phyloP scores from a whole-genome alignment of 352 stramenopile genomes.

The Aphanomyces cochlioides region DNA sequence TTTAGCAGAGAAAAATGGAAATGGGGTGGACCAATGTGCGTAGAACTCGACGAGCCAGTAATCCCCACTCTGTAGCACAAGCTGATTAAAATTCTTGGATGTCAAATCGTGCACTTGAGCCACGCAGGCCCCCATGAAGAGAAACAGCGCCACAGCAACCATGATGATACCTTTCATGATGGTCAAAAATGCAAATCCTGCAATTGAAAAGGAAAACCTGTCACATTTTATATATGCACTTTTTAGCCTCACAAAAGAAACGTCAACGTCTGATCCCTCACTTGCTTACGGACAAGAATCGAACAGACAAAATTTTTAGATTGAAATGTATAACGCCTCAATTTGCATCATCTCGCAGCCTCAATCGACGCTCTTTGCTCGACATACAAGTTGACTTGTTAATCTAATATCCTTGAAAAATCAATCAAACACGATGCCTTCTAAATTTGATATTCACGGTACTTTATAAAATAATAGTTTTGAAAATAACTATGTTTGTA shows the following conservation, averaged over 20 bases:
- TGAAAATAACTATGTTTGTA: background rate
- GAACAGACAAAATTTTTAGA: no score
- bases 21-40: slow-evolving; percentile 66
- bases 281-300: no score
- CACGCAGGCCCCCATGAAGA: background rate
- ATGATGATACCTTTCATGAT: background rate
- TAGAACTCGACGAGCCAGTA: slow-evolving; percentile 94
- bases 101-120: slow-evolving; percentile 59
- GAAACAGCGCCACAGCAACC: background rate
- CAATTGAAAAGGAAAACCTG: background rate
- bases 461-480: background rate
- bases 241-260: no score
- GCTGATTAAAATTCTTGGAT: slow-evolving; percentile 80
- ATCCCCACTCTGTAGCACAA: slow-evolving; percentile 70
- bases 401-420: no score
- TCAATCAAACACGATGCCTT: no score
- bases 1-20: background rate
- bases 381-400: no score
- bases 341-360: no score
- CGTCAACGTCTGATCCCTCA: no score
- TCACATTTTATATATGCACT: no score
- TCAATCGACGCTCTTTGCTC: no score
- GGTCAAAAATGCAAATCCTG: background rate
- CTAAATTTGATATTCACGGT: no score
- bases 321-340: no score